Evolutionary conservation across 257 asterid species (phyloP).

Genomic region (Thymus quinquecostatus): DNA sequence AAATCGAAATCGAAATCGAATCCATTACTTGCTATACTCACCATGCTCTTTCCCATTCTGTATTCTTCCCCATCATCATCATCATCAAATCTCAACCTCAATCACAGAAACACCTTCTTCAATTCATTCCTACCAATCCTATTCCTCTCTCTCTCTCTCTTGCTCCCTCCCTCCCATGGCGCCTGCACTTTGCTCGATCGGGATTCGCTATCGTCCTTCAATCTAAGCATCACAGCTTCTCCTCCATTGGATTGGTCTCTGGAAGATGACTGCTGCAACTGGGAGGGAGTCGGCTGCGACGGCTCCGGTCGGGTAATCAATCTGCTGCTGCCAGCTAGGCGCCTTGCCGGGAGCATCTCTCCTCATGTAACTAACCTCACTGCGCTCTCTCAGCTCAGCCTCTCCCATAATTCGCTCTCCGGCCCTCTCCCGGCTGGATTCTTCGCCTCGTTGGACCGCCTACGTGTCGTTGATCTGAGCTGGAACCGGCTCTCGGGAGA

Average conservation of each 20-base stretch:
- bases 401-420: slow-evolving; percentile 59
- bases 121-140: slow-evolving; percentile 32
- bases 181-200: slow-evolving; percentile 58
- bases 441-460: slow-evolving; percentile 46
- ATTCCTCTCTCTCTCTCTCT: slow-evolving; percentile 31
- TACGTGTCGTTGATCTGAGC: slow-evolving; percentile 68
- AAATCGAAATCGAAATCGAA: slow-evolving; percentile 28
- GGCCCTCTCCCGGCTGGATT: slow-evolving; percentile 65
- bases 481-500: slow-evolving; percentile 63
- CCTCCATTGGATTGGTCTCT: slow-evolving; percentile 68
- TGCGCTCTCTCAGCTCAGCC: slow-evolving; percentile 56
- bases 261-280: slow-evolving; percentile 68
- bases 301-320: slow-evolving; percentile 52
- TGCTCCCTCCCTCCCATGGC: slow-evolving; percentile 43
- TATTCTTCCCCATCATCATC: slow-evolving; percentile 25
- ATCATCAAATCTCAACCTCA: neutral
- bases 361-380: slow-evolving; percentile 57
- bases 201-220: slow-evolving; percentile 54
- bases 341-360: slow-evolving; percentile 58
- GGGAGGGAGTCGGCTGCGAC: slow-evolving; percentile 91
- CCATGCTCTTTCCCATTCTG: slow-evolving; percentile 54
- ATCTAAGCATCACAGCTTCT: slow-evolving; percentile 39
- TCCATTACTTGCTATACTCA: slow-evolving; percentile 32
- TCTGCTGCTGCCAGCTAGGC: slow-evolving; percentile 67
- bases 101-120: slow-evolving; percentile 10